Evolutionary conservation across 2,329 filamentous ascomycete genomes (phyloP), one percentile per base, ranked within the genome.

Genomic region (Phyllosticta ampelicida): DNA sequence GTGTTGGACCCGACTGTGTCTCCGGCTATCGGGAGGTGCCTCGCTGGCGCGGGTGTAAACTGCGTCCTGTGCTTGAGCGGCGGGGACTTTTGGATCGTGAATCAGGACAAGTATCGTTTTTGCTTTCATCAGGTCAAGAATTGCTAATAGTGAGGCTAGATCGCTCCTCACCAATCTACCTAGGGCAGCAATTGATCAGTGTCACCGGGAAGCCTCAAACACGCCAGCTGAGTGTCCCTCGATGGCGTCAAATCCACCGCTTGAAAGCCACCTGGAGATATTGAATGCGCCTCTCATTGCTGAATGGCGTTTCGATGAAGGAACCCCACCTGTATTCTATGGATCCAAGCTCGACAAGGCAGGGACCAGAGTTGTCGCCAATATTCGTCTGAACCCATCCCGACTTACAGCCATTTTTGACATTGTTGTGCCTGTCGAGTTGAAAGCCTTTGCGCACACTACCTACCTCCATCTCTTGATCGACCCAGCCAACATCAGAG

Each of bases 71-170:
- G 51, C 13, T 30, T 48, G 53, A 51, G 55, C 50, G 29, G 55
- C 50, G 36, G 1, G 10, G n/a, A 44, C 13, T 16, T 44, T 44
- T 4, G 5, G 13, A 44, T n/a, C 16, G 16, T 6, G 49, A 8
- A 26, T 58, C 51, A 23, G 44, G 56, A 52, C 56, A 52, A 52
- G 56, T 21, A 18, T 58, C 51, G 44, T 58, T 13, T 28, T 26
- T 26, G 21, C 9, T 16, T 26, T 26, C 10, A 30, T 13, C 23
- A 50, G 26, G 21, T 51, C 28, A 48, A 51, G 28, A 51, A 26
- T 20, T 50, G 36, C 36, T 44, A 44, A 44, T 44, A 16, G 36
- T 44, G 36, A 44, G 13, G 36, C 13, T 44, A 44, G 36, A 44
- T n/a, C 4, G 16, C 16, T 6, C 36, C n/a, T 44, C 36, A 44